Evolutionary conservation across 345 rosid genomes (phyloP), one percentile per base, ranked within the genome.

Genomic region (Microcos paniculata): DNA sequence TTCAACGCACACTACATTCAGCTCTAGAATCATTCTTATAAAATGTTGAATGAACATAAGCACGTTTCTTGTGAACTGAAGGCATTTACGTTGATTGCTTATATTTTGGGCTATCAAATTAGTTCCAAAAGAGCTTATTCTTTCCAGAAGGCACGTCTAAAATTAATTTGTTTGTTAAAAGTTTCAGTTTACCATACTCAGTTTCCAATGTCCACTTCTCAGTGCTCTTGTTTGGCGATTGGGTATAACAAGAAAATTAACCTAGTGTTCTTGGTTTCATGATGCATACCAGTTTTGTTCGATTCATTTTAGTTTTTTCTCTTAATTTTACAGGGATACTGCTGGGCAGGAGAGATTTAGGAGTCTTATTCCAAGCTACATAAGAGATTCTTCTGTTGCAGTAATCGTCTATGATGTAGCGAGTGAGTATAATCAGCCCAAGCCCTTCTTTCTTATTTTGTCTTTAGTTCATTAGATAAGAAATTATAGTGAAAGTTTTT

Each of bases 341-440:
- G 98, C 98, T 0, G 98, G 98, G 49, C 96, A 94, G 76, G 98
- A 94, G 90, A 91, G 98, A 68, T 94, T 94, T 68, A 80, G 98
- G 79, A 94, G 98, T 86, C 91, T 92, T 35, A 94, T 94, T 72
- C 98, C 98, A 14, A 94, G 98, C 81, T 94, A 94, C 75, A 94
- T 92, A 57, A 83, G 97, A 84, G 98, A 92, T 82, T 94, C 98
- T 72, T 94, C 98, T 59, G 97, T 94, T 62, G 98, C 97, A 72
- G 97, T 94, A 31, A 90, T 92, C 49, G 97, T 88, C 73, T 94
- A 94, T 81, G 98, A 94, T 80, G 97, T 94, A 75, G 90, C 97
- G 7, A 94, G 98, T 91, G 71, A 89, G 92, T 86, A 69, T 75
- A 19, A 38, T 45, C 28, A 16, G 57, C 24, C 58, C 58, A 42